Base-by-base conservation (phyloP, 208 protist species). In the Crithidia fasciculata region DNA sequence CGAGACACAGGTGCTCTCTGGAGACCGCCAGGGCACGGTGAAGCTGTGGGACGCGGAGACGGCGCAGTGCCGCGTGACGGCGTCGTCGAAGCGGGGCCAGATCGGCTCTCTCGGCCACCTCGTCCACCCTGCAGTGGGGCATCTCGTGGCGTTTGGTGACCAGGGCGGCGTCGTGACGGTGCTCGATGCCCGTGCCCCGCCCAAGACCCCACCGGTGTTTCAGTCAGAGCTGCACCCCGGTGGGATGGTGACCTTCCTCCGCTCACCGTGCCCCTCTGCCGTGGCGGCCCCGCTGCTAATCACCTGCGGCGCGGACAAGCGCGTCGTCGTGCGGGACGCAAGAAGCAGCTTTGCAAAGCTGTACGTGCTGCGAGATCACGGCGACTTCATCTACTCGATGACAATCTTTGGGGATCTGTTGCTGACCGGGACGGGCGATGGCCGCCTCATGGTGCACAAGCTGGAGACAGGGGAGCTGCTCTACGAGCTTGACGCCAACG, bases 351-450 rank as follows among this genome's bases (percentile, higher is more conserved):
- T 91, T 67, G 47, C 50, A 0, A 44, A 68, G 12, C 59, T 95
- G 18, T 81, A 87, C 76, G 65, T n/a, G 9, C 70, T 93, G 15
- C 73, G 78, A 2, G 82, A 92, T 16, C 90, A 97, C 68, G 54
- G 70, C 37, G 91, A 96, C 71, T 95, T 92, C 65, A 87, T 97
- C 64, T 95, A 96, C 60, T 93, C 85, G 4, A 50, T 95, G 47
- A 82, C 93, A 36, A 84, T 86, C 6, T 82, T 92, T 55, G 89
- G 86, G 15, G 61, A 78, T 28, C 59, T 95, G 39, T 74, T 95
- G 18, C 61, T 96, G 16, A 85, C 83, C 4, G 93, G 93, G 9
- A 84, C 75, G 8, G 91, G 89, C 36, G 92, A 95, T 54, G 93
- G 93, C 2, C 93, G 89, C 75, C 58, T 97, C 57, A 69, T 96